Evolutionary conservation across 1,284 basidiomycete genomes (phyloP), one percentile per base, ranked within the genome.

Genomic region (Ceratobasidium sp.): DNA sequence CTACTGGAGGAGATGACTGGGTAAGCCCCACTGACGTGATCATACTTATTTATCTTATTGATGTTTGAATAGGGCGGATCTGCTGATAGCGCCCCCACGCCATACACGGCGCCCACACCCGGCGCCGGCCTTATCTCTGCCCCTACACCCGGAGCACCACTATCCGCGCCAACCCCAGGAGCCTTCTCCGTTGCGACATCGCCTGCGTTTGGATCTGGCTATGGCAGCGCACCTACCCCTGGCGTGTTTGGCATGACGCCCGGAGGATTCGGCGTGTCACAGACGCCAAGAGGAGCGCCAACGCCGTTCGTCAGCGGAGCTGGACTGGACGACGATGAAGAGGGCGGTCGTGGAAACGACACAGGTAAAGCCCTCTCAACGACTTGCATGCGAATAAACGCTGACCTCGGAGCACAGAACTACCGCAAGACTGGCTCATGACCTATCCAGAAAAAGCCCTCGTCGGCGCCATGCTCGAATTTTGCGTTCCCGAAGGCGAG

Each of bases 161-260:
- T 69, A 27, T 69, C 73, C 31, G 77, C 79, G 15, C 78, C 77
- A 3, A 80, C 80, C 5, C 80, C 80, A 17, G 78, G 76, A 17
- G 73, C 71, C 12, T 72, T 71, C 76, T 74, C 70, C n/a, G 67
- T 68, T 40, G 73, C 73, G 29, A 67, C 69, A 15, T 69, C 72
- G 1, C 71, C 73, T 0, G 73, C 73, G 31, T 73, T 73, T 32
- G 73, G 72, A 15, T 62, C 62, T 22, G 53, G 45, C 8, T 73
- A 73, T 62, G 69, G 68, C 20, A 69, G 75, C n/a, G 81, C 81
- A 13, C 82, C 82, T 7, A 85, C 84, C 2, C 84, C 82, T 17
- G 82, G 77, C 22, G 73, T 76, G 10, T 77, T 76, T 42, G 79
- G 77, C 35, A 80, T 75, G 70, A 83, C 81, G 3, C 83, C 81